Conservation (phyloP, 192 early-diverging fungal species). For the Dissophora globulifera region DNA sequence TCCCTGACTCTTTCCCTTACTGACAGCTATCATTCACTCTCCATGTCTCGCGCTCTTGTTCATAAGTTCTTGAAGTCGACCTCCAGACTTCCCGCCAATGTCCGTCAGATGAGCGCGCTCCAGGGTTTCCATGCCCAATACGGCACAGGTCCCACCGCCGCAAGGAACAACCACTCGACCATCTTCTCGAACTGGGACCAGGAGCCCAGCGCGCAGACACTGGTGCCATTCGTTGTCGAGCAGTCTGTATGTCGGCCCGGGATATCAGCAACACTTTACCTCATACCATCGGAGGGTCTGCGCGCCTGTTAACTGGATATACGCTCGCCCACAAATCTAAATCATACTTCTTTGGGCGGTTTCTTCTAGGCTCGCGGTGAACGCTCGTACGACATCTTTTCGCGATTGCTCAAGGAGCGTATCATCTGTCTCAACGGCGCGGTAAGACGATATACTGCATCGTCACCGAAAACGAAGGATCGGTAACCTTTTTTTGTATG, state of each 20-base stretch:
- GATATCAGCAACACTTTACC: too few species aligned
- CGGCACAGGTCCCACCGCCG: not conserved
- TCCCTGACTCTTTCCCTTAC: too few species aligned
- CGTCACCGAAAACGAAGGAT: too few species aligned
- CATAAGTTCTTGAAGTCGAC: constrained; percentile 17
- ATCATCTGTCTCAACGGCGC: constrained; percentile 96
- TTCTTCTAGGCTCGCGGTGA: constrained; percentile 90
- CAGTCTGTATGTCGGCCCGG: constrained; percentile 59
- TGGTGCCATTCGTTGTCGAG: constrained; percentile 74
- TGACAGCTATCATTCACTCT: not conserved
- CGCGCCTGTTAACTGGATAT: too few species aligned
- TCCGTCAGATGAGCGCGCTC: constrained; percentile 3
- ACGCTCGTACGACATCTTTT: constrained; percentile 97
- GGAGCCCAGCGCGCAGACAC: constrained; percentile 49
- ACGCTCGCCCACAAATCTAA: too few species aligned
- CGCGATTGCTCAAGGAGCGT: constrained; percentile 93
- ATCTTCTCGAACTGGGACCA: constrained; percentile 42
- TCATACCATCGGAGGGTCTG: too few species aligned
- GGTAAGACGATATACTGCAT: constrained; percentile 1
- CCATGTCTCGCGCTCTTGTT: constrained; percentile 29
- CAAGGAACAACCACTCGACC: not conserved
- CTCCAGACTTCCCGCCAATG: constrained; percentile 8
- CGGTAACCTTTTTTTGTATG: too few species aligned
- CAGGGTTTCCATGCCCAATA: constrained; percentile 14
- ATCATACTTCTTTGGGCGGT: too few species aligned